Percentiles rank a stretch among this genome's conserved stretches.
These are phyloP conservation scores for Phaeotremella fagi DNA, from an alignment of 768 basidiomycete species.

Conservation along the genomic window DNA sequence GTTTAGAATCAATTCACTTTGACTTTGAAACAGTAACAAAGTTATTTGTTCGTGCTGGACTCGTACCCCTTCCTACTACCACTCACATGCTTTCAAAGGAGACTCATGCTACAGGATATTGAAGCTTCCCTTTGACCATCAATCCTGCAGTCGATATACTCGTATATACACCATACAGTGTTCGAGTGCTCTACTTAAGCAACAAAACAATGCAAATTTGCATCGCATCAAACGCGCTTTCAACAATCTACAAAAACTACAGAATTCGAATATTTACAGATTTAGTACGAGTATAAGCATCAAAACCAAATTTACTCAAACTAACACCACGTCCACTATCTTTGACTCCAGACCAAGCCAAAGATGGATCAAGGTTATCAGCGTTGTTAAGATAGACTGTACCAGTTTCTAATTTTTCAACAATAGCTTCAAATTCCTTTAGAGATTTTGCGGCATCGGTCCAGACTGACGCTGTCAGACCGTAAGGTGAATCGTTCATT, in stretches of 20 bases:
- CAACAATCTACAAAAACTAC: background rate
- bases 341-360: conserved; percentile 90
- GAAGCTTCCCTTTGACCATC: no score
- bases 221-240: no score
- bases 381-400: conserved; percentile 87
- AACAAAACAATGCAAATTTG: no score
- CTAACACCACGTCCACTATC: conserved; percentile 84
- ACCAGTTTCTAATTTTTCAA: conserved; percentile 69
- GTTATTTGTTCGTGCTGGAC: no score
- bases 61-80: no score
- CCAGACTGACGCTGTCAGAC: conserved; percentile 91
- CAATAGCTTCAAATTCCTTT: conserved; percentile 63
- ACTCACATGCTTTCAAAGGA: no score
- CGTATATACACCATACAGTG: no score
- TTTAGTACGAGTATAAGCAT: conserved; percentile 35
- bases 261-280: conserved; percentile 28
- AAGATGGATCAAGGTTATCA: conserved; percentile 81
- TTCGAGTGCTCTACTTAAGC: no score
- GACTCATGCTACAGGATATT: no score
- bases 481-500: conserved; percentile 96
- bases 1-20: no score
- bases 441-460: conserved; percentile 64
- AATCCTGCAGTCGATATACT: no score
- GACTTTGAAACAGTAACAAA: no score
- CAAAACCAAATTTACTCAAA: conserved; percentile 67